Base-by-base conservation (phyloP, 2,329 filamentous ascomycete species). In the Monilinia polystroma region DNA sequence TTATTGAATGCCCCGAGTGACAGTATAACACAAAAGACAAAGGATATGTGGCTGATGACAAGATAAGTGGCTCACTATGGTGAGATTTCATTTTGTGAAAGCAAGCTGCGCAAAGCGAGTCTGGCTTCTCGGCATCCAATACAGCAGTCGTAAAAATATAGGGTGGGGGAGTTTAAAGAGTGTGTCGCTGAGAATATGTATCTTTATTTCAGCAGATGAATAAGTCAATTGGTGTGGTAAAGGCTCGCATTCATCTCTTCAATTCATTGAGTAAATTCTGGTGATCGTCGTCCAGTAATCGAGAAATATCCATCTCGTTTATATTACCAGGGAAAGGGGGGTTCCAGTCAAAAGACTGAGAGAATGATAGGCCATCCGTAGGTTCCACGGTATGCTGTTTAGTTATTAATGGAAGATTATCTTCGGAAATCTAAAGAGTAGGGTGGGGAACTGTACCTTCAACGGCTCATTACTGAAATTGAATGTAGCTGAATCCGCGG, bases 281-380 rank as follows among this genome's bases (percentile, higher is more conserved):
- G 16, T 60, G 29, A 7, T 18, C 29, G 12, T 49, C 49, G 49
- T 64, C 67, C 32, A 68, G 52, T 56, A 88, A 78, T 16, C 85
- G 81, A 20, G 84, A 85, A 56, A 88, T 86, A 63, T 86, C 85
- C 85, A 88, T 88, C 73, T 87, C 85, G 20, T 83, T 81, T 11
- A 79, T 77, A 60, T 69, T 79, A 4, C 45, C 45, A 20, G 79
- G 79, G 57, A 80, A 75, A 64, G 81, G 78, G 3, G 81, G 78
- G 3, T 79, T 76, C 77, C 82, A 81, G 52, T 85, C 82, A 41
- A 83, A 79, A 20, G 75, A 73, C 20, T 78, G 71, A 2, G 77
- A 73, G n/a, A 77, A 75, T 14, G 77, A 76, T 4, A 77, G 68
- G 3, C 74, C 70, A 64, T 82, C 81, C 3, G 73, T 71, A 16